Base-by-base conservation (phyloP, 2,329 filamentous ascomycete species). In the Hymenoscyphus fructigenus region DNA sequence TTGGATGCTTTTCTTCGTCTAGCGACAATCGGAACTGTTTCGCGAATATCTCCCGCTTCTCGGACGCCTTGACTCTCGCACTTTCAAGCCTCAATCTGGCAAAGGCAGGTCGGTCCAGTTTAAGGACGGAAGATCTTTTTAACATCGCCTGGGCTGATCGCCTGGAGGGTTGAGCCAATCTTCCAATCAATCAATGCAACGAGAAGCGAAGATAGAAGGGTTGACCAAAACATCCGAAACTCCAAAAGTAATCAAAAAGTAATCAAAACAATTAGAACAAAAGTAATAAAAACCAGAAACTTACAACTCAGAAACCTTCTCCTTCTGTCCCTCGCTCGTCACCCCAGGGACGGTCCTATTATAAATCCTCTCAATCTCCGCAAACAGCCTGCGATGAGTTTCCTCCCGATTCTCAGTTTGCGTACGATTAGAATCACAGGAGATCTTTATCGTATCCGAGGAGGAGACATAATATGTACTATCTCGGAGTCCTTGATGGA, bases 391-490 rank as follows among this genome's bases (percentile, higher is more conserved):
- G 53, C 60, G 53, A 61, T 72, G 68, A 17, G 68, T 73, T 55
- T 74, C 71, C 15, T 71, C 65, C 61, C 66, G 66, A 59, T 77
- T 77, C 1, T 70, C 65, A 23, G 65, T 61, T 50, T 72, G 73
- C 53, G 57, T 70, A 28, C 75, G 69, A 59, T 65, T 36, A 20
- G 66, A 64, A 64, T 76, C 73, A 60, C 72, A 72, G 57, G 75
- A 68, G 57, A 77, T 75, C 7, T 60, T 64, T 32, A 77, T 70
- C 2, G 69, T 68, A 57, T 76, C 63, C 5, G 72, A 72, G 6
- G 69, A 73, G 15, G 59, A 23, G 4, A 71, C 71, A 66, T 72
- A 76, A 57, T 75, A 74, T 44, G 68, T 68, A 55, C 73, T 72
- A 14, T 38, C 41, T 29, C 61, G 66, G 10, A 77, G 62, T 12